phyloP scores from a whole-genome alignment of 208 protist species.

The Zelonia costaricensis region DNA sequence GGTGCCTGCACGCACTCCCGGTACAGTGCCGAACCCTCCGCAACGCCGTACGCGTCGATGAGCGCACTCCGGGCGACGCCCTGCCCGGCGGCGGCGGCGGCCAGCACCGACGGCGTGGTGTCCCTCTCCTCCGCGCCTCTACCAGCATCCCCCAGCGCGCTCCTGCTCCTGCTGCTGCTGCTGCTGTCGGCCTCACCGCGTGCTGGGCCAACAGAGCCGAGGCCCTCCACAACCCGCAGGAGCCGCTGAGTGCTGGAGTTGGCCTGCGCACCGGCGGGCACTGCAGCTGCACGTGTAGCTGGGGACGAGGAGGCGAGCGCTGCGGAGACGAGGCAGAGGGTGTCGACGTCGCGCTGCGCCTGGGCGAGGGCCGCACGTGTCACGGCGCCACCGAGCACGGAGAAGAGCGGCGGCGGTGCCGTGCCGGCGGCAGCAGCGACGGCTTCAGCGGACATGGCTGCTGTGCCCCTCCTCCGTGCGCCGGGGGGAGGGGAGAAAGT shows the following conservation, averaged over 20 bases:
- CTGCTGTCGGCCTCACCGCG: too few species aligned
- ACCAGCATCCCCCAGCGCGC: background rate
- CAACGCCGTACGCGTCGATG: conserved; percentile 33
- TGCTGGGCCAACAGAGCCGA: too few species aligned
- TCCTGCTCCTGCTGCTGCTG: too few species aligned
- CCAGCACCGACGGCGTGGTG: too few species aligned
- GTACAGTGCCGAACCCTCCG: conserved; percentile 42
- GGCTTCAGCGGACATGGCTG: too few species aligned
- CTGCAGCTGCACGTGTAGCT: background rate
- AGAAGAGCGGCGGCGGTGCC: conserved; percentile 18
- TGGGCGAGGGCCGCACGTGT: conserved; percentile 44
- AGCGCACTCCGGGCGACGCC: too few species aligned
- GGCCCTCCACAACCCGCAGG: conserved; percentile 17
- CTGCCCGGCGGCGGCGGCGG: too few species aligned
- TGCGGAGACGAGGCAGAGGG: conserved; percentile 4
- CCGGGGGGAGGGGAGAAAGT: too few species aligned
- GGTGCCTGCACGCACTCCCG: conserved; percentile 49
- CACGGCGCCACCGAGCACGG: conserved; percentile 29
- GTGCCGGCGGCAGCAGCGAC: too few species aligned
- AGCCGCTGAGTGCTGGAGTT: background rate
- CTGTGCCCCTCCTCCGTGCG: too few species aligned
- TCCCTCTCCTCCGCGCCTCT: too few species aligned
- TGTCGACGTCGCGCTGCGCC: conserved; percentile 36
- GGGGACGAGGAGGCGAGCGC: background rate
- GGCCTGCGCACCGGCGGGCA: background rate